Conservation (phyloP, 2,329 filamentous ascomycete genomes). For the Fusarium circinatum region DNA sequence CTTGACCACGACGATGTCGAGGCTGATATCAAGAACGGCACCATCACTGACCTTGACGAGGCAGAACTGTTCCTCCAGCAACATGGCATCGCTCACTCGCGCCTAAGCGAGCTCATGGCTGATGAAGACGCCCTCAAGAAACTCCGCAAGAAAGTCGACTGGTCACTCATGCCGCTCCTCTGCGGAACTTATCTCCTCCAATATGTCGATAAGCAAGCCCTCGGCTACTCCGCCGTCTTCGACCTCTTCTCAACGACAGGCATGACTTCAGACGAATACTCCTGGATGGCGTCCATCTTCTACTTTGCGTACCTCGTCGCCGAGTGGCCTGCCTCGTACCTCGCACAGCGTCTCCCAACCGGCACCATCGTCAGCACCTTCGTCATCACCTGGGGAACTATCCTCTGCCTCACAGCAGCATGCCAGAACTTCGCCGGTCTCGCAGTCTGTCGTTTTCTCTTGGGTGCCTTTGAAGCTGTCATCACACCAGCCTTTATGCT, state of each 20-base stretch:
- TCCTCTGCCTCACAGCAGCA: slow-evolving; percentile 58
- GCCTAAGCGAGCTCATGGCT: slow-evolving; percentile 39
- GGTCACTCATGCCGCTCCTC: slow-evolving; percentile 61
- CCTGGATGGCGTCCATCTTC: slow-evolving; percentile 66
- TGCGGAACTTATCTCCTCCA: slow-evolving; percentile 62
- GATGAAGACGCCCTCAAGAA: slow-evolving; percentile 42
- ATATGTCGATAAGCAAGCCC: slow-evolving; percentile 66
- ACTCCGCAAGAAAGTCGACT: slow-evolving; percentile 58
- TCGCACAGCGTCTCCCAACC: slow-evolving; percentile 50
- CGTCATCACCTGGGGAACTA: slow-evolving; percentile 50
- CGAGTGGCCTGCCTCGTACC: slow-evolving; percentile 52
- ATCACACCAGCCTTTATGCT: slow-evolving; percentile 63
- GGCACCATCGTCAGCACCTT: slow-evolving; percentile 49
- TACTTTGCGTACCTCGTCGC: slow-evolving; percentile 61
- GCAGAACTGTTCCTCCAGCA: slow-evolving; percentile 43
- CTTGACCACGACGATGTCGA: slow-evolving; percentile 36
- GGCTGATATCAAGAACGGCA: slow-evolving; percentile 40
- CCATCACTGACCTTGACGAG: slow-evolving; percentile 41
- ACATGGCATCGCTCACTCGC: slow-evolving; percentile 39
- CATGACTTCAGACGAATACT: slow-evolving; percentile 59
- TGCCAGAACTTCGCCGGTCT: slow-evolving; percentile 56
- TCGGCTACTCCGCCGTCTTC: slow-evolving; percentile 65
- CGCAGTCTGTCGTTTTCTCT: slow-evolving; percentile 57
- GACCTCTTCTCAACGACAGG: slow-evolving; percentile 62
- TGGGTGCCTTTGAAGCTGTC: slow-evolving; percentile 59